Base-by-base conservation (phyloP, 345 rosid genomes). In the Kandelia obovata region DNA sequence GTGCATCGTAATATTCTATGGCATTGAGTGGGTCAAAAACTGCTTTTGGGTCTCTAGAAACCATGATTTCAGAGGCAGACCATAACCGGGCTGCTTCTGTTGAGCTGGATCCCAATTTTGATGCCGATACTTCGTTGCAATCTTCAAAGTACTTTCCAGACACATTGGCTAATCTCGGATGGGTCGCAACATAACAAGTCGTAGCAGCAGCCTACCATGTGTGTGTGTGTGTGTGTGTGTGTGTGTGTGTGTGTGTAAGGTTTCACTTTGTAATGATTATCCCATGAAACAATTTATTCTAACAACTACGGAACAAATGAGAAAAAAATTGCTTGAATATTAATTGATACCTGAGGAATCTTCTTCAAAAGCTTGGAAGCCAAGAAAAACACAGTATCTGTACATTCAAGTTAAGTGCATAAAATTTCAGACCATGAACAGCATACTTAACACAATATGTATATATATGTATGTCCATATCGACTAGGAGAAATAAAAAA, bases 81-180 rank as follows among this genome's bases (percentile, higher is more conserved):
- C 99, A 90, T 61, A 95, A 73, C 47, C 85, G 79, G 35, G 86
- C 75, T 68, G 97, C 97, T 82, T 90, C 99, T 0, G 56, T 69
- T 2, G 87, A 79, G 84, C 78, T 85, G 30, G 89, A 76, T 35
- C 92, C 97, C 74, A 87, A 74, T 64, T 89, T 89, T 2, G 99
- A 90, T 34, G 93, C 65, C 5, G 81, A 65, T 53, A 94, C 83
- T 82, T 92, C 97, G 66, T 96, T 92, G 72, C 99, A 92, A 66
- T 96, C 99, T 11, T 85, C 83, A 53, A 89, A 92, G 73, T 92
- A 92, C 72, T 92, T 89, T 17, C 98, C 98, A 25, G 88, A 77
- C 49, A 82, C 80, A n/a, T 81, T 82, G 31, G 51, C 47, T 64
- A 96, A 61, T 73, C 85, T 86, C n/a, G 89, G 89, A 71, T 86